phyloP scores from a whole-genome alignment of 148 eudicot species.

The Camellia sinensis region DNA sequence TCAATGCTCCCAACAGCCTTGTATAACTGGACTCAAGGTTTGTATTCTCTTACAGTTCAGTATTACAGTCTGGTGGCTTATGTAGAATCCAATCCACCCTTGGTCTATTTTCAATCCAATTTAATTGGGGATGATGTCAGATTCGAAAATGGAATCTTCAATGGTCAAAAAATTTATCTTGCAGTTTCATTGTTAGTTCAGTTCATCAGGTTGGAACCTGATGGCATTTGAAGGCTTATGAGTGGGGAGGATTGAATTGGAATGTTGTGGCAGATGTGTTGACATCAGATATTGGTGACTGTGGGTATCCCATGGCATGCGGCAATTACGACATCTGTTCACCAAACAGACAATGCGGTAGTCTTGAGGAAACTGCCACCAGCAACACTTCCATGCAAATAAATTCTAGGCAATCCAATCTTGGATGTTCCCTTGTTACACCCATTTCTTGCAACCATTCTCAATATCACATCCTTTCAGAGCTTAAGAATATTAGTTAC shows the following conservation, averaged over 20 bases:
- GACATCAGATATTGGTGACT: constrained; percentile 14
- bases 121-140: constrained; percentile 6
- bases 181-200: constrained; percentile 16
- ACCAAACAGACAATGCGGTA: constrained; percentile 31
- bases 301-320: constrained; percentile 24
- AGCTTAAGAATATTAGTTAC: no score
- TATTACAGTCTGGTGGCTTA: constrained; percentile 12
- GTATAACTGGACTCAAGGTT: constrained; percentile 21
- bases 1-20: background rate
- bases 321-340: constrained; percentile 21
- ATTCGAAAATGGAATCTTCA: constrained; percentile 25
- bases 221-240: constrained; percentile 31
- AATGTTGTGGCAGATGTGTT: constrained; percentile 23
- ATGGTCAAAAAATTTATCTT: background rate
- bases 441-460: no score
- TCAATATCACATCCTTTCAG: no score
- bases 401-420: constrained; percentile 17
- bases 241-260: constrained; percentile 22
- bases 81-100: constrained; percentile 21
- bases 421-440: constrained; percentile 16
- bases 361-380: constrained; percentile 18
- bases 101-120: constrained; percentile 11
- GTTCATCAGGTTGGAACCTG: constrained; percentile 24
- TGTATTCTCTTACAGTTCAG: background rate
- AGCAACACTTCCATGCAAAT: constrained; percentile 16